phyloP scores from a whole-genome alignment of 179 eudicot species.

The Camellia oleifera region DNA sequence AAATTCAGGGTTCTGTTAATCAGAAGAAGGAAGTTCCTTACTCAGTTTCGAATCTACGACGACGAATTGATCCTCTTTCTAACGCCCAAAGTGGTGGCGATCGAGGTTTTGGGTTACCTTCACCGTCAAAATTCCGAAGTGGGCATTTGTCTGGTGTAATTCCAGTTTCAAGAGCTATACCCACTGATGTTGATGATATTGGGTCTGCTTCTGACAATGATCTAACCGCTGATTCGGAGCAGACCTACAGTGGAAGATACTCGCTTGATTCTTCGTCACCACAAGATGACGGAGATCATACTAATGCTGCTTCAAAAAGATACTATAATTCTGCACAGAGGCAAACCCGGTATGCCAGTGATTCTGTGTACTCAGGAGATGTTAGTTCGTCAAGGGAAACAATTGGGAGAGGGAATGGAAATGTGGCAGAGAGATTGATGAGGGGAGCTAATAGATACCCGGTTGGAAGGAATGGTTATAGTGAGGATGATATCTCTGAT shows the following conservation, averaged over 20 bases:
- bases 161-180: slow-evolving; percentile 37
- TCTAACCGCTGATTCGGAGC: slow-evolving; percentile 52
- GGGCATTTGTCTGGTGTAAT: slow-evolving; percentile 53
- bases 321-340: slow-evolving; percentile 25
- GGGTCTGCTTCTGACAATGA: slow-evolving; percentile 49
- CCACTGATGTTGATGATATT: slow-evolving; percentile 38
- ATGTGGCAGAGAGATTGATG: slow-evolving; percentile 31
- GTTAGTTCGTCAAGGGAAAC: slow-evolving; percentile 73
- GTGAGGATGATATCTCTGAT: slow-evolving; percentile 57
- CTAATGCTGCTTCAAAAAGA: not conserved
- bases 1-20: slow-evolving; percentile 47
- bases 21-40: slow-evolving; percentile 44
- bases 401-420: slow-evolving; percentile 37
- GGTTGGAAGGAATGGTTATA: slow-evolving; percentile 31
- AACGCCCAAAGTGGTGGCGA: slow-evolving; percentile 23
- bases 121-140: slow-evolving; percentile 58
- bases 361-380: slow-evolving; percentile 66
- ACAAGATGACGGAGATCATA: slow-evolving; percentile 36
- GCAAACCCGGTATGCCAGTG: slow-evolving; percentile 48
- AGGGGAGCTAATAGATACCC: slow-evolving; percentile 42
- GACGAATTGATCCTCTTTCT: not conserved
- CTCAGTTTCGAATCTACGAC: slow-evolving; percentile 12
- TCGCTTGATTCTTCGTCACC: slow-evolving; percentile 89
- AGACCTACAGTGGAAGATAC: slow-evolving; percentile 59
- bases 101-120: slow-evolving; percentile 60